phyloP scores from a whole-genome alignment of 1,284 basidiomycete genomes.

The Cryptococcus floricola region DNA sequence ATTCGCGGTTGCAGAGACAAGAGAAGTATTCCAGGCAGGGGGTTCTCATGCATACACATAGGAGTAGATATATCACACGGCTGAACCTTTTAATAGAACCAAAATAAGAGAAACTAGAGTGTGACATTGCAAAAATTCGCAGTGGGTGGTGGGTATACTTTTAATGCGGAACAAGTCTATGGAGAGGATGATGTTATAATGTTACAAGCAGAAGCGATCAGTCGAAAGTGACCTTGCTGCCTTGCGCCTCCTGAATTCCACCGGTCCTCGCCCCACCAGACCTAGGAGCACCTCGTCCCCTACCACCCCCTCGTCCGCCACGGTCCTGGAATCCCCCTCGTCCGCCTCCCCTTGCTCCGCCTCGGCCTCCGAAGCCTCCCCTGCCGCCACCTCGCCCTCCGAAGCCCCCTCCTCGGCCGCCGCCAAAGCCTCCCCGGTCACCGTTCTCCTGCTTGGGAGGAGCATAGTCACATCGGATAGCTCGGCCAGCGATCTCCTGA shows the following conservation, averaged over 20 bases:
- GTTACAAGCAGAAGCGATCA: slow-evolving; percentile 26
- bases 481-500: slow-evolving; percentile 75
- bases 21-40: neutral
- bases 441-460: slow-evolving; percentile 70
- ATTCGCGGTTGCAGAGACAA: no score
- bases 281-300: slow-evolving; percentile 44
- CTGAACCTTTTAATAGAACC: neutral
- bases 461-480: slow-evolving; percentile 82
- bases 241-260: slow-evolving; percentile 67
- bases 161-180: neutral
- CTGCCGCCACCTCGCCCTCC: slow-evolving; percentile 47
- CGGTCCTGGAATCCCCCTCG: slow-evolving; percentile 48
- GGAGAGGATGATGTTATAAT: neutral
- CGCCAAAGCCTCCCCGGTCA: slow-evolving; percentile 51
- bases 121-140: neutral
- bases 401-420: slow-evolving; percentile 49
- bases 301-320: slow-evolving; percentile 30
- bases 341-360: slow-evolving; percentile 21
- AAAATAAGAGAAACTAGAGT: neutral
- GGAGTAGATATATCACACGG: slow-evolving; percentile 3
- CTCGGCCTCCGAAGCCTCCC: slow-evolving; percentile 35
- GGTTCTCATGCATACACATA: slow-evolving; percentile 13
- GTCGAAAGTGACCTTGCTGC: slow-evolving; percentile 77
- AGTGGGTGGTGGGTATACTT: neutral
- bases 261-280: slow-evolving; percentile 59